These are phyloP conservation scores for Penicillium frequentans DNA, from an alignment of 2,329 filamentous ascomycete genomes.

Conservation along the genomic window DNA sequence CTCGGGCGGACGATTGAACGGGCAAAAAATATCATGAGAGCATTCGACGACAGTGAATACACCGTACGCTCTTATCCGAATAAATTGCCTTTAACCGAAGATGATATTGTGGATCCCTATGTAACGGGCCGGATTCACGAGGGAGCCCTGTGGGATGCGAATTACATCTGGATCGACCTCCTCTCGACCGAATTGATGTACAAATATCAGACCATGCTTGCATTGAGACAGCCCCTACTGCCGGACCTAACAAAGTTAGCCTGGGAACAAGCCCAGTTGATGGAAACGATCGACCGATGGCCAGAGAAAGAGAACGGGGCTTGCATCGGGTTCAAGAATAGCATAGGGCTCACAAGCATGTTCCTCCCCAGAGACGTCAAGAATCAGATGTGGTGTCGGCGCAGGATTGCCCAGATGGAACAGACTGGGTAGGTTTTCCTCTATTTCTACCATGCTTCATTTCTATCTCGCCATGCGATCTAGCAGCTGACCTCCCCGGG, in stretches of 20 bases:
- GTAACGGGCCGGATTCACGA: conserved; percentile 67
- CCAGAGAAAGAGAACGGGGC: conserved; percentile 68
- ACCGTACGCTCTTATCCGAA: conserved; percentile 65
- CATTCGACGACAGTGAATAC: conserved; percentile 61
- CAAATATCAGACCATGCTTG: conserved; percentile 66
- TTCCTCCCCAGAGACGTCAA: conserved; percentile 75
- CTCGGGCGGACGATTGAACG: conserved; percentile 48
- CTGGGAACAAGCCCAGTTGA: conserved; percentile 71
- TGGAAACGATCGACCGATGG: conserved; percentile 74
- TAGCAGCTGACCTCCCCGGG: not conserved
- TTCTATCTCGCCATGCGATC: not conserved
- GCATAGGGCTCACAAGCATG: conserved; percentile 71
- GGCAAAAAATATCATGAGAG: conserved; percentile 56
- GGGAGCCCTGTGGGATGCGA: conserved; percentile 71
- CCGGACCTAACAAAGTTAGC: conserved; percentile 63
- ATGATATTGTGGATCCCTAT: conserved; percentile 74
- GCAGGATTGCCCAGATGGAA: conserved; percentile 77
- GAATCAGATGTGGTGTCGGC: conserved; percentile 76
- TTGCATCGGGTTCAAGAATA: conserved; percentile 71
- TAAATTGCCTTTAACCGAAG: conserved; percentile 52
- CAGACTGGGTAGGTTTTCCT: conserved; percentile 65
- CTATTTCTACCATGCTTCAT: not conserved
- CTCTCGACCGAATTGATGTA: conserved; percentile 79
- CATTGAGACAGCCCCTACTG: conserved; percentile 51
- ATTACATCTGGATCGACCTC: conserved; percentile 74